phyloP scores from a whole-genome alignment of 1,139 yeast species.

The Pichia sp. region DNA sequence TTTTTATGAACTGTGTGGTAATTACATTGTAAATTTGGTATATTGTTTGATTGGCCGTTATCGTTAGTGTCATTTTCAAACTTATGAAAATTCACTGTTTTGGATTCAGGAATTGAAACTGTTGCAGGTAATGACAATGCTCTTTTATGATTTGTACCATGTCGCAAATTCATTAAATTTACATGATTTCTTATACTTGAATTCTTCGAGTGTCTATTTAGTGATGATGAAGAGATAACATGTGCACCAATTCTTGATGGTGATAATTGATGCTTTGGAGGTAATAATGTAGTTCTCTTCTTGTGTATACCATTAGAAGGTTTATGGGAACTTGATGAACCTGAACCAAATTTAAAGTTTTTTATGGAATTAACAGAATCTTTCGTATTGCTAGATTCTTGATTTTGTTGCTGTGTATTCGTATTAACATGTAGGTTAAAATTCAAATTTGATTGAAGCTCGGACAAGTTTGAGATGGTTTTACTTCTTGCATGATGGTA shows the following conservation, averaged over 20 bases:
- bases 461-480: conserved; percentile 16
- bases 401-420: neutral
- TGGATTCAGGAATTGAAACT: conserved; percentile 29
- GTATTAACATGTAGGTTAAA: neutral
- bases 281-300: conserved; percentile 20
- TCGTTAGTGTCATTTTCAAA: neutral
- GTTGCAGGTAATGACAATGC: conserved; percentile 28
- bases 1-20: neutral
- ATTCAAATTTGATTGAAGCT: conserved; percentile 1
- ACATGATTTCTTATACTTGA: conserved; percentile 6
- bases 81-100: conserved; percentile 15
- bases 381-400: conserved; percentile 18
- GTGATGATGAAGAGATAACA: conserved; percentile 55
- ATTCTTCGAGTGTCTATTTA: conserved; percentile 29
- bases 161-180: conserved; percentile 18
- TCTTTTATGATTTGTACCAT: conserved; percentile 25
- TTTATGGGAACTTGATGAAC: conserved; percentile 11
- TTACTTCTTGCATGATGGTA: conserved; percentile 15
- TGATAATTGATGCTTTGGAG: conserved; percentile 44
- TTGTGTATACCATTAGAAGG: conserved; percentile 4
- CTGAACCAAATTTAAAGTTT: conserved; percentile 39
- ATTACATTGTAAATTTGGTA: neutral
- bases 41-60: neutral
- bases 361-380: conserved; percentile 32
- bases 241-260: conserved; percentile 72